Evolutionary conservation across 129 eudicot species (phyloP), one percentile per base, ranked within the genome.

Genomic region (Lonicera japonica): DNA sequence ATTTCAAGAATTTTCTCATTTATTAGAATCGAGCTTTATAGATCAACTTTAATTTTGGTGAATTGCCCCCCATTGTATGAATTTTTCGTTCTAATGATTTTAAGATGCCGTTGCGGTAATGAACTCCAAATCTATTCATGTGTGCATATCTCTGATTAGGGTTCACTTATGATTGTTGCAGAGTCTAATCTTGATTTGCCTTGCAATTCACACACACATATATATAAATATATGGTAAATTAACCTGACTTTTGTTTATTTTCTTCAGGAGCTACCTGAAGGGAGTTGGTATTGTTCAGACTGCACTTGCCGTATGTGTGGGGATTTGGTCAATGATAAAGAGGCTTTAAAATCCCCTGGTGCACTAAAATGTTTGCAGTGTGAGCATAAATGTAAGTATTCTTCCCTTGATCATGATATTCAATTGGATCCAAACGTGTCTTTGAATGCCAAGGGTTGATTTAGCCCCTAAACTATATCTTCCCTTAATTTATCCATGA

Each of bases 201-300:
- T 43, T 43, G 13, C 8, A 43, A 43, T 43, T 10, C 50, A 1
- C 5, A 4, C 16, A 14, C 43, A 38, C 43, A 38, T n/a, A n/a
- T 10, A 38, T 38, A 4, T 10, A 38, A n/a, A n/a, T 8, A 43
- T 43, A 10, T 43, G 16, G 13, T 43, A 43, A 43, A 43, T 10
- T 43, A 43, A 43, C 51, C 3, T 62, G 18, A 17, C 45, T 9
- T 39, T 70, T 58, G 21, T 68, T 55, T 69, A 25, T 60, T 25
- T 61, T 56, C 36, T 66, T 57, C 87, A 92, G 99, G 96, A 88
- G 57, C 67, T 92, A 64, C 99, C 99, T 7, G 96, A 85, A 67
- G 99, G 96, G 50, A 77, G 78, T 63, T 92, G 99, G 99, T 92
- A 92, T 56, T 92, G 99, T 74, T 70, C 83, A n/a, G 83, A 77